Percentiles rank a stretch among this genome's conserved stretches.
These are phyloP conservation scores for Narthecium ossifragum DNA, from an alignment of 106 monocot species.

Conservation along the genomic window DNA sequence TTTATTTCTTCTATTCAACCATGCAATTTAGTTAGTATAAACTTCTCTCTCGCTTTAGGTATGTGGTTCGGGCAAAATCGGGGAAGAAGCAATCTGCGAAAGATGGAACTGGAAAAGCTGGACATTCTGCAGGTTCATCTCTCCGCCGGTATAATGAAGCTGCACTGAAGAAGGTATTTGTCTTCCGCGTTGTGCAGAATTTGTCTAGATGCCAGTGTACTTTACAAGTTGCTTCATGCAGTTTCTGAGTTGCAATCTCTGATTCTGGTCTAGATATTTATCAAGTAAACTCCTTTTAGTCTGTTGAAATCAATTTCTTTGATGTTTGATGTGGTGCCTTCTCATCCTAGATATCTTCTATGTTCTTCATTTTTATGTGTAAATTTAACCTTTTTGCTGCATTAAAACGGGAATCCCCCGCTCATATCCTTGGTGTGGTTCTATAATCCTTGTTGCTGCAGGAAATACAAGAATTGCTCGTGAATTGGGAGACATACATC, in stretches of 20 bases:
- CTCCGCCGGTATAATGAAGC: conserved; percentile 94
- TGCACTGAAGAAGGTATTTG: conserved; percentile 72
- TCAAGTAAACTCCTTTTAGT: not conserved
- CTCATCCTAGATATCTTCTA: no score
- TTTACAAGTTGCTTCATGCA: not conserved
- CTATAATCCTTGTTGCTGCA: no score
- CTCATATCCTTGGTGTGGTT: no score
- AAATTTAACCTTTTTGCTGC: no score
- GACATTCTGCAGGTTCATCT: conserved; percentile 85
- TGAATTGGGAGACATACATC: conserved; percentile 77
- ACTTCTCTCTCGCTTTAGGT: conserved; percentile 24
- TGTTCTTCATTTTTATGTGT: no score
- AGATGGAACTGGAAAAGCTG: conserved; percentile 86
- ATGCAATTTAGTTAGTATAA: no score
- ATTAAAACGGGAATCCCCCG: no score
- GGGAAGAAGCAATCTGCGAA: conserved; percentile 91
- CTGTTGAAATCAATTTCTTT: not conserved
- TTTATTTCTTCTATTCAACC: no score
- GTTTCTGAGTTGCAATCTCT: not conserved
- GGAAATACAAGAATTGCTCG: conserved; percentile 86
- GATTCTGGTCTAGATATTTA: not conserved
- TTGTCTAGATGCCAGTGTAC: not conserved
- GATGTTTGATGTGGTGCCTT: not conserved
- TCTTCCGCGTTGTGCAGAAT: not conserved
- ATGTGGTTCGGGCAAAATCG: conserved; percentile 84